Evolutionary conservation across 179 eudicot genomes (phyloP).

Genomic region (Heliamphora pulchella): DNA sequence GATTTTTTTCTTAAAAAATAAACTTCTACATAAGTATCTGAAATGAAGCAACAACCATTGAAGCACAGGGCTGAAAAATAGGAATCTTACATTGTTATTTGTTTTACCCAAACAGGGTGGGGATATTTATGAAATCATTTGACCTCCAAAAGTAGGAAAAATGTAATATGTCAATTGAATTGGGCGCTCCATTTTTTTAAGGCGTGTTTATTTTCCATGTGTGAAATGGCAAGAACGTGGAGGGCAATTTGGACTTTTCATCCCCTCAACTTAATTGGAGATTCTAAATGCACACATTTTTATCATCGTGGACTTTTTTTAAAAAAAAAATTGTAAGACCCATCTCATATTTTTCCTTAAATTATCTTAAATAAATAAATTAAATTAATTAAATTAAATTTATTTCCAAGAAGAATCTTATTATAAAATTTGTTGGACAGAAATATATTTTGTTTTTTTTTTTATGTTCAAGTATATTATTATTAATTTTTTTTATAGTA

Average conservation of each 20-base stretch:
- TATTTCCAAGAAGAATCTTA: no score
- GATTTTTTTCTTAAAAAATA: no score
- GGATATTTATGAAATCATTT: neutral
- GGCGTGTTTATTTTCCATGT: neutral
- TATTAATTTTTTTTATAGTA: no score
- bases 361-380: no score
- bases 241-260: neutral
- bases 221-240: neutral
- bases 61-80: neutral
- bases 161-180: neutral
- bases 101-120: neutral
- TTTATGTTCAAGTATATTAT: no score
- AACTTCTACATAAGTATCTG: no score
- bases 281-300: no score
- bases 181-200: neutral
- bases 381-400: no score
- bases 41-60: neutral
- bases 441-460: no score
- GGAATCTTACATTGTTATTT: neutral
- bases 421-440: no score
- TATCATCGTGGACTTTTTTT: neutral
- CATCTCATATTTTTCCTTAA: neutral
- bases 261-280: neutral
- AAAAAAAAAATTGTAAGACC: neutral
- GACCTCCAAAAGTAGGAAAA: conserved; percentile 10